Conservation (phyloP, 1,284 basidiomycete genomes). For the Ustilago trichophora region DNA sequence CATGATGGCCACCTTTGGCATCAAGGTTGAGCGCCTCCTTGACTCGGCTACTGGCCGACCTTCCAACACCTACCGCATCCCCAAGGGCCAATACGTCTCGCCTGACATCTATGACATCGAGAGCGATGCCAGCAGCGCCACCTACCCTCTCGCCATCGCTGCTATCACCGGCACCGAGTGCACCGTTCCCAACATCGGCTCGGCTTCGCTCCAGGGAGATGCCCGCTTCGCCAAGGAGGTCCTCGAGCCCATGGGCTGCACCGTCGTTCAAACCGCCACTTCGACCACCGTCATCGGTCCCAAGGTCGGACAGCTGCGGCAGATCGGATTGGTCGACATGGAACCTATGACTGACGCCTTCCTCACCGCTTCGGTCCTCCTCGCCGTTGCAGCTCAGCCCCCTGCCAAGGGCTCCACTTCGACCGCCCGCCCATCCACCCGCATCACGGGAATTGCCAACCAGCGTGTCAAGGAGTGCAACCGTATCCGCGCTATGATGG, state of each 20-base stretch:
- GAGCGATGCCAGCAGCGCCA: slow-evolving; percentile 93
- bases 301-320: slow-evolving; percentile 79
- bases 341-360: slow-evolving; percentile 99
- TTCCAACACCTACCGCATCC: slow-evolving; percentile 82
- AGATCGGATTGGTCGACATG: slow-evolving; percentile 92
- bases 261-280: slow-evolving; percentile 83
- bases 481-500: slow-evolving; percentile 94
- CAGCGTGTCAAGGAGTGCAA: slow-evolving; percentile 99
- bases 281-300: slow-evolving; percentile 95
- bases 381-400: slow-evolving; percentile 73
- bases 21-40: slow-evolving; percentile 78
- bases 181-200: slow-evolving; percentile 91
- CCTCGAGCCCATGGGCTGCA: slow-evolving; percentile 92
- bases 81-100: slow-evolving; percentile 80
- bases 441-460: slow-evolving; percentile 95
- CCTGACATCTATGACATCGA: slow-evolving; percentile 86
- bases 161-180: slow-evolving; percentile 94
- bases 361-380: slow-evolving; percentile 89
- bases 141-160: slow-evolving; percentile 95
- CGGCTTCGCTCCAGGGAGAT: slow-evolving; percentile 90
- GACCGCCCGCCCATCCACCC: slow-evolving; percentile 69
- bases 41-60: slow-evolving; percentile 74
- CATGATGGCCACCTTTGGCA: slow-evolving; percentile 96
- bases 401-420: slow-evolving; percentile 63
- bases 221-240: slow-evolving; percentile 93